Base-by-base conservation (phyloP, 2,329 filamentous ascomycete genomes). In the Diplocarpon rosae region DNA sequence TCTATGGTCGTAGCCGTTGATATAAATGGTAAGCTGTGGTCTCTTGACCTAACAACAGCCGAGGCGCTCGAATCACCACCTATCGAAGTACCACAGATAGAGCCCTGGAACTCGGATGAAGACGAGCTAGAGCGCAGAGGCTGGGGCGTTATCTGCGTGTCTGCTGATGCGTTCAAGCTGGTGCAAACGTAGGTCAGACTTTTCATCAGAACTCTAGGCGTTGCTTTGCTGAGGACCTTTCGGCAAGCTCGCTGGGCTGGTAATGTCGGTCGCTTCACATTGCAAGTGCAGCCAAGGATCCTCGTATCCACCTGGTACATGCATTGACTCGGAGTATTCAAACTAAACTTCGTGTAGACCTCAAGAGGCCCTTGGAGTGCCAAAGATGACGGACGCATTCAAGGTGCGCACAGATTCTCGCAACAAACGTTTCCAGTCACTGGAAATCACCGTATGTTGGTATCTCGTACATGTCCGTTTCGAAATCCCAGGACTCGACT, bases 121-220 rank as follows among this genome's bases (percentile, higher is more conserved):
- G 38, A 40, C 3, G 41, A 37, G 28, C 17, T 32, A 12, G 33
- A 32, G 28, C 12, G 28, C 16, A 57, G 52, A 52, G 56, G 55
- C 9, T 60, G 58, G 59, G 57, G 56, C 2, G 49, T 59, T 13
- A 16, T 59, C 10, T 45, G 51, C 24, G 42, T 61, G 24, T 56
- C 53, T 14, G 28, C 48, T n/a, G 27, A 34, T 8, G 47, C 44
- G 32, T 58, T 59, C 35, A 54, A 48, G 41, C 20, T 39, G 11
- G 47, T 37, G 5, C 42, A 29, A 38, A 37, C 45, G 43, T 41
- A 49, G 45, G 50, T 50, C 24, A 38, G 17, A 10, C 34, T 5
- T 15, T 6, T 12, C 37, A 9, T 20, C 5, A 6, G 3, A 32
- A 13, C 15, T 16, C 27, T 14, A 24, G 4, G 20, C 7, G 20